Base-by-base conservation (phyloP, 495 filamentous ascomycete genomes). In the Filosporella fistucella region DNA sequence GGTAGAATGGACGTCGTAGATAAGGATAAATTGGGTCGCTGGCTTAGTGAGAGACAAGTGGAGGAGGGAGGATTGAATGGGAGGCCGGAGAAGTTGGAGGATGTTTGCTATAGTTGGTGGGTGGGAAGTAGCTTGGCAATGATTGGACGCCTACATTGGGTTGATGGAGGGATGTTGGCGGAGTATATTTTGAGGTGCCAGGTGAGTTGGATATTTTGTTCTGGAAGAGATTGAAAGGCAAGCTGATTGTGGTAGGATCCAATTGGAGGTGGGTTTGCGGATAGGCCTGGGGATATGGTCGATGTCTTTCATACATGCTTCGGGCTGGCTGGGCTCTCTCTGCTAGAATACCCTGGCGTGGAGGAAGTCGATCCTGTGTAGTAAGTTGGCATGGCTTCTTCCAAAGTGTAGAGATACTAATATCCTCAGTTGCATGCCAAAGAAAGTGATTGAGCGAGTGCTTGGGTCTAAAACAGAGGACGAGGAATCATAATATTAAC, bases 101-200 rank as follows among this genome's bases (percentile, higher is more conserved):
- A 98, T 68, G 90, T 95, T 6, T 98, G 93, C 67, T 98, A 98
- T 64, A 94, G 87, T 61, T 98, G 93, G 93, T 98, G 93, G 93
- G 93, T 96, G 20, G 64, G 85, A 45, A 86, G 84, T 57, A 95
- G 89, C 61, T 63, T 98, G 49, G 84, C 82, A 20, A 96, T 96
- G 80, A 86, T 97, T 50, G 87, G 78, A 41, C 79, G 84, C 49
- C 71, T 90, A 30, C 82, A 95, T 63, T 98, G 93, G 93, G 91
- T 98, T 56, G 85, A 96, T 68, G 72, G 75, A 23, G 70, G 82
- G 45, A 86, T 85, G 60, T 77, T 98, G 55, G 69, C 80, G 42
- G 59, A 63, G 25, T 98, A 91, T 65, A 95, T 97, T 38, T 66
- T 98, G 46, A 71, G 69, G 44, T 96, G 87, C 57, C 89, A 86